phyloP scores from a whole-genome alignment of 805 yeast genomes.

The Nematodospora valgi region DNA sequence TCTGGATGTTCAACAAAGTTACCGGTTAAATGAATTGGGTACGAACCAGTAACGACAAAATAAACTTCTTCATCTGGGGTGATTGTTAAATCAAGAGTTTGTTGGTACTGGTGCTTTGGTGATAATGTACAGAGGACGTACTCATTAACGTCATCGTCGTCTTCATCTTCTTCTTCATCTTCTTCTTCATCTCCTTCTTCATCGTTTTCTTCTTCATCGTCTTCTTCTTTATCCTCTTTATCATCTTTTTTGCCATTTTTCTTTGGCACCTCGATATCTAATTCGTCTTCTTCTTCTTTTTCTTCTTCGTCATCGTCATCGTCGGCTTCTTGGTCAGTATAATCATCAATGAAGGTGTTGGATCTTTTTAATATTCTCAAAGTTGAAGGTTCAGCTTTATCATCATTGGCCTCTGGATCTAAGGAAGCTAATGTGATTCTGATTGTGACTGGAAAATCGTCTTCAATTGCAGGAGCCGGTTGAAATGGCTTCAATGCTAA shows the following conservation, averaged over 20 bases:
- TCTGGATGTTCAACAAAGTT: constrained; percentile 96
- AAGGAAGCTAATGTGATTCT: constrained; percentile 93
- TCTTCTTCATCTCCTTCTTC: constrained; percentile 51
- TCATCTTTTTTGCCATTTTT: constrained; percentile 20
- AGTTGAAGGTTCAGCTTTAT: constrained; percentile 79
- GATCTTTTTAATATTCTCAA: constrained; percentile 80
- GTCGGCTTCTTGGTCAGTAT: constrained; percentile 40
- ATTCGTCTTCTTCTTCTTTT: constrained; percentile 44
- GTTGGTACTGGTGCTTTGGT: constrained; percentile 83
- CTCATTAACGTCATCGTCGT: constrained; percentile 78
- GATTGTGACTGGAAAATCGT: constrained; percentile 83
- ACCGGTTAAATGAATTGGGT: constrained; percentile 89
- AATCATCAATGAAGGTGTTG: constrained; percentile 40
- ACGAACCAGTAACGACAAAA: constrained; percentile 95
- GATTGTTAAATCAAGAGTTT: constrained; percentile 84
- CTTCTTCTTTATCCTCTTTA: constrained; percentile 37
- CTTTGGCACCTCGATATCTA: constrained; percentile 22
- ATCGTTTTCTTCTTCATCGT: constrained; percentile 46
- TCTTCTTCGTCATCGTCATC: constrained; percentile 45
- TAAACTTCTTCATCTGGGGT: constrained; percentile 90
- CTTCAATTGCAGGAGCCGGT: constrained; percentile 84
- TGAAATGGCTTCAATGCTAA: constrained; percentile 81
- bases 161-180: constrained; percentile 56
- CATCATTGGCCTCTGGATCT: constrained; percentile 86
- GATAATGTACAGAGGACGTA: constrained; percentile 84